Conservation (phyloP, 257 asterid species). For the Misopates orontium region DNA sequence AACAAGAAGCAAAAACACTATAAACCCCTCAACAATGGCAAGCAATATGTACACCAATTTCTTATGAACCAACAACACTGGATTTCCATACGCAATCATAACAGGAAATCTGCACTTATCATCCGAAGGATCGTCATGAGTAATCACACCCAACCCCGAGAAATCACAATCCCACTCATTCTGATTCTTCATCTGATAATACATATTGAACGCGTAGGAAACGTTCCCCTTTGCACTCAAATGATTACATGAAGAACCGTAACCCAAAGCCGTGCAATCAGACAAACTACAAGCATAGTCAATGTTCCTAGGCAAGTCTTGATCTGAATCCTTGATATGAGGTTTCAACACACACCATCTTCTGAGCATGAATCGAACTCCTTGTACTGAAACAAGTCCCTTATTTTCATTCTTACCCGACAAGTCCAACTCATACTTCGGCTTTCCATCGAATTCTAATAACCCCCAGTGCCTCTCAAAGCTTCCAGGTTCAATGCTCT, state of each 20-base stretch:
- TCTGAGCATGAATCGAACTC: conserved; percentile 63
- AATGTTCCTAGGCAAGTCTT: conserved; percentile 50
- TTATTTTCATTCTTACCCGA: conserved; percentile 41
- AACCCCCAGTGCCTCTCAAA: conserved; percentile 97
- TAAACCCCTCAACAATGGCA: conserved; percentile 64
- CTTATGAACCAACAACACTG: conserved; percentile 58
- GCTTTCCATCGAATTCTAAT: conserved; percentile 81
- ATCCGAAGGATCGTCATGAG: conserved; percentile 79
- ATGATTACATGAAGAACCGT: conserved; percentile 87
- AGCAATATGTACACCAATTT: conserved; percentile 57
- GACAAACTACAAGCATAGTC: conserved; percentile 86
- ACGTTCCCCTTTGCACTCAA: conserved; percentile 65
- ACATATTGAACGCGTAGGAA: conserved; percentile 96
- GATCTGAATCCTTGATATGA: conserved; percentile 36
- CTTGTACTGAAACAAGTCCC: conserved; percentile 62
- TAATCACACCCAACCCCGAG: conserved; percentile 61
- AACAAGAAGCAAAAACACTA: conserved; percentile 72
- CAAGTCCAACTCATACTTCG: conserved; percentile 70
- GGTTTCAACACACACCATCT: conserved; percentile 82
- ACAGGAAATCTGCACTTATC: conserved; percentile 64
- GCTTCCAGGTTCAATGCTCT: conserved; percentile 85
- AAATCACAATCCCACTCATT: conserved; percentile 84
- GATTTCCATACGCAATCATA: conserved; percentile 66
- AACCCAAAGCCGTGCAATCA: conserved; percentile 85
- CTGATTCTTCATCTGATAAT: conserved; percentile 77